phyloP scores from a whole-genome alignment of 805 yeast species.

The Isabelozyma heimii region DNA sequence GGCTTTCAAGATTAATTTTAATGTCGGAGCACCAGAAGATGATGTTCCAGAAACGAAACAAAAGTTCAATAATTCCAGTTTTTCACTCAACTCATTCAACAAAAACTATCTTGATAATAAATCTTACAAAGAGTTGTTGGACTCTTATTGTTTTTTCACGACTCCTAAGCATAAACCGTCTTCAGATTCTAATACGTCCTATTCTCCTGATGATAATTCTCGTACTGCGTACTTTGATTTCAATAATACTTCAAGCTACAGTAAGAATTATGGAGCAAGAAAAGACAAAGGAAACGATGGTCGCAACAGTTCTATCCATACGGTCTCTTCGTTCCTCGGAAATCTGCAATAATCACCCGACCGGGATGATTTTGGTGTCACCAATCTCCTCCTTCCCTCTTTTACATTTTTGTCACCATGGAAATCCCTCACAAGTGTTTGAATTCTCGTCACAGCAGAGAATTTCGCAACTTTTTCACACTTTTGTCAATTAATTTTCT shows the following conservation, averaged over 20 bases:
- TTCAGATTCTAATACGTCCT: slow-evolving; percentile 1
- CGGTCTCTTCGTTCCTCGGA: background rate
- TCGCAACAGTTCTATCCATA: background rate
- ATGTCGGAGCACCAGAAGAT: background rate
- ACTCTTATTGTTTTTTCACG: slow-evolving; percentile 58
- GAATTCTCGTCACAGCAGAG: too few relatives aligned
- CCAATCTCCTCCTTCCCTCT: background rate
- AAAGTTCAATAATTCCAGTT: background rate
- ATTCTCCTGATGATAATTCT: background rate
- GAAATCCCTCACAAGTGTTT: too few relatives aligned
- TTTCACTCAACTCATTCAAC: slow-evolving; percentile 4
- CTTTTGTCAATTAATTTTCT: background rate
- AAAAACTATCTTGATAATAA: slow-evolving; percentile 44
- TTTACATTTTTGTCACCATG: background rate
- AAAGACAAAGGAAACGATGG: background rate
- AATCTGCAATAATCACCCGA: background rate
- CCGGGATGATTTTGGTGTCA: background rate
- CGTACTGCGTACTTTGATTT: background rate
- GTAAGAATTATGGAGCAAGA: background rate
- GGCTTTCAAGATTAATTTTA: background rate
- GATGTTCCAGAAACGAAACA: background rate
- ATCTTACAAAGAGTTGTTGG: slow-evolving; percentile 54
- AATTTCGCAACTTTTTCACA: too few relatives aligned
- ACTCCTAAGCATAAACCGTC: slow-evolving; percentile 11
- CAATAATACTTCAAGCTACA: background rate